Percentiles rank a stretch among this genome's conserved stretches.
These are phyloP conservation scores for Aspergillus ostianus DNA, from an alignment of 495 filamentous ascomycete species.

Conservation along the genomic window DNA sequence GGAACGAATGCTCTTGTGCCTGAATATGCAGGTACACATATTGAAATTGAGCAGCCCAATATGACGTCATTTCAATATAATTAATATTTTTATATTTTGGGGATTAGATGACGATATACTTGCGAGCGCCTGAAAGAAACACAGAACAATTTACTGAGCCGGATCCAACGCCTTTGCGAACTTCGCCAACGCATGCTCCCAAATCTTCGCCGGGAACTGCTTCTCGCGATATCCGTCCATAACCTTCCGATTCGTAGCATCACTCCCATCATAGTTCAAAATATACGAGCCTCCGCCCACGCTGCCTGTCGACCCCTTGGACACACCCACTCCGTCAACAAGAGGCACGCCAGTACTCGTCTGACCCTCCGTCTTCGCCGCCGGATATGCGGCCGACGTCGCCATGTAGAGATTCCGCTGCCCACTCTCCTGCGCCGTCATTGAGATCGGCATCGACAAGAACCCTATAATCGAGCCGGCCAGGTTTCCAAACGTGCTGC, in stretches of 20 bases:
- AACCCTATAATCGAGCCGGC: conserved; percentile 10
- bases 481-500: conserved; percentile 16
- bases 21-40: no score
- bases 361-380: conserved; percentile 21
- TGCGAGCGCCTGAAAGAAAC: neutral
- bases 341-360: conserved; percentile 33
- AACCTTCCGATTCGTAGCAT: conserved; percentile 33
- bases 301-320: conserved; percentile 43
- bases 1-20: no score
- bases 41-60: no score
- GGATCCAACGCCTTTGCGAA: conserved; percentile 28
- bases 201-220: conserved; percentile 43
- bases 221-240: conserved; percentile 35
- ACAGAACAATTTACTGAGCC: neutral
- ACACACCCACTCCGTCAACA: conserved; percentile 25
- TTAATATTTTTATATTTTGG: no score
- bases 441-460: conserved; percentile 29
- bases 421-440: conserved; percentile 45
- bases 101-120: no score
- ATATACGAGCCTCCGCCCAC: conserved; percentile 52
- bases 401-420: conserved; percentile 55
- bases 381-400: conserved; percentile 50
- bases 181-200: conserved; percentile 48
- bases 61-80: no score
- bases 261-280: conserved; percentile 41